Conservation (phyloP, 129 eudicot species). For the Dittrichia graveolens region DNA sequence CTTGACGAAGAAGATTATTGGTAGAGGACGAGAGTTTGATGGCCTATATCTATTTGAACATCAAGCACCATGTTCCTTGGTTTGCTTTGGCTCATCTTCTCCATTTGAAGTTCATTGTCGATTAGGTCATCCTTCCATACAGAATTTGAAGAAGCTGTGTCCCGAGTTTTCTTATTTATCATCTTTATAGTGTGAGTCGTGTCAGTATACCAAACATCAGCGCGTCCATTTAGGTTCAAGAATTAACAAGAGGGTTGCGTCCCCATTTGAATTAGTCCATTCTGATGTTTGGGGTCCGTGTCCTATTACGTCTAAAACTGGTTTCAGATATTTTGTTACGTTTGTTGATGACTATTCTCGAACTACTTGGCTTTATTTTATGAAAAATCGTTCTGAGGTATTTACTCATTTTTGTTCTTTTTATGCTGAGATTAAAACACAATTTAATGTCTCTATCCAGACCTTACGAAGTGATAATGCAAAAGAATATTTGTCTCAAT, state of each 20-base stretch:
- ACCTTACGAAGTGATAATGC: too few species aligned
- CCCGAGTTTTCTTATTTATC: not conserved
- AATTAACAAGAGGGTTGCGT: not conserved
- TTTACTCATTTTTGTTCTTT: not conserved
- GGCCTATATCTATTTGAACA: slow-evolving; percentile 1
- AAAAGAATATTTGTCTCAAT: too few species aligned
- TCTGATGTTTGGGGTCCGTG: not conserved
- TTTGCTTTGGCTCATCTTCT: not conserved
- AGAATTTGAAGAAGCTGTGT: not conserved
- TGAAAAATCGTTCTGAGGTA: not conserved
- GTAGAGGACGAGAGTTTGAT: not conserved
- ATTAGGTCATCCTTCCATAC: not conserved
- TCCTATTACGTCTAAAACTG: not conserved
- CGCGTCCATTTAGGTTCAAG: not conserved
- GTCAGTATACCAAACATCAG: not conserved
- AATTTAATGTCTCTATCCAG: too few species aligned
- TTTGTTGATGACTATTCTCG: not conserved
- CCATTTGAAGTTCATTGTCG: slow-evolving; percentile 9
- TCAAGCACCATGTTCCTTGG: not conserved
- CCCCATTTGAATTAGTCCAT: not conserved
- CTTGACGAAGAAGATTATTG: not conserved
- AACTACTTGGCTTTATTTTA: not conserved
- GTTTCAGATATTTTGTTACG: not conserved
- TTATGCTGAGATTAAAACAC: too few species aligned
- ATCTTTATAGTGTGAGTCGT: not conserved